Evolutionary conservation across 2,329 filamentous ascomycete species (phyloP).

Genomic region (Colletotrichum liriopes): DNA sequence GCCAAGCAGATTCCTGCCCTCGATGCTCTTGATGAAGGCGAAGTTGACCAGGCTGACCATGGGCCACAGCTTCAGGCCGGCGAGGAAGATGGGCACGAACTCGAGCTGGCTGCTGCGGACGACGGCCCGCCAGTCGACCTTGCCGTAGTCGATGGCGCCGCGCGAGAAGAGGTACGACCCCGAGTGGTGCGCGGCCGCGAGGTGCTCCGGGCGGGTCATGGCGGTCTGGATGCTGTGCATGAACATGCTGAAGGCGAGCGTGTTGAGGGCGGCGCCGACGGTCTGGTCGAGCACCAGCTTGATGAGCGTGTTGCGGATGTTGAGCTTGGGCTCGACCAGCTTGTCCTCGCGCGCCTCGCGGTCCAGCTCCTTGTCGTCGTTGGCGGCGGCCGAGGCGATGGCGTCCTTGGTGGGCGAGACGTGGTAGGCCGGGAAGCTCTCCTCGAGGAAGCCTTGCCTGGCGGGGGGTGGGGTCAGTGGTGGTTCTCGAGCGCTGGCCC

Average conservation of each 20-base stretch:
- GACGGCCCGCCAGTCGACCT: constrained; percentile 63
- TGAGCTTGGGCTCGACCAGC: constrained; percentile 67
- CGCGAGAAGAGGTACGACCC: constrained; percentile 50
- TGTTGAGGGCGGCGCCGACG: constrained; percentile 76
- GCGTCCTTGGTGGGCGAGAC: constrained; percentile 58
- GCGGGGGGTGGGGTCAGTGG: constrained; percentile 45
- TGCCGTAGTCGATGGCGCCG: constrained; percentile 59
- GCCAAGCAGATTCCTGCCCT: constrained; percentile 80
- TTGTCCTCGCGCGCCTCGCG: constrained; percentile 53
- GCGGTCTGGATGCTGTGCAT: constrained; percentile 71
- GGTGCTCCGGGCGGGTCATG: constrained; percentile 56
- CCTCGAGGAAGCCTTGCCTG: constrained; percentile 84
- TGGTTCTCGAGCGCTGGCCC: neutral
- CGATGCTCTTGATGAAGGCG: constrained; percentile 77
- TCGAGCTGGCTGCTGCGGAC: constrained; percentile 65
- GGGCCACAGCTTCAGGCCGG: constrained; percentile 81
- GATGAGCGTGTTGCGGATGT: constrained; percentile 74
- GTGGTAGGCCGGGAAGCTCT: constrained; percentile 78
- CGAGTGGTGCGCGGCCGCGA: constrained; percentile 54
- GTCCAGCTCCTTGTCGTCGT: constrained; percentile 59
- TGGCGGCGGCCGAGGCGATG: constrained; percentile 56
- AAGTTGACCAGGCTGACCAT: constrained; percentile 80
- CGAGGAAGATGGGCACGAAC: constrained; percentile 75
- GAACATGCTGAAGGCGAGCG: constrained; percentile 73
- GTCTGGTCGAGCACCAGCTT: constrained; percentile 82